Percentiles rank a stretch among this genome's conserved stretches.
Conservation (phyloP, 352 stramenopile species). For the Pythium volutum region DNA sequence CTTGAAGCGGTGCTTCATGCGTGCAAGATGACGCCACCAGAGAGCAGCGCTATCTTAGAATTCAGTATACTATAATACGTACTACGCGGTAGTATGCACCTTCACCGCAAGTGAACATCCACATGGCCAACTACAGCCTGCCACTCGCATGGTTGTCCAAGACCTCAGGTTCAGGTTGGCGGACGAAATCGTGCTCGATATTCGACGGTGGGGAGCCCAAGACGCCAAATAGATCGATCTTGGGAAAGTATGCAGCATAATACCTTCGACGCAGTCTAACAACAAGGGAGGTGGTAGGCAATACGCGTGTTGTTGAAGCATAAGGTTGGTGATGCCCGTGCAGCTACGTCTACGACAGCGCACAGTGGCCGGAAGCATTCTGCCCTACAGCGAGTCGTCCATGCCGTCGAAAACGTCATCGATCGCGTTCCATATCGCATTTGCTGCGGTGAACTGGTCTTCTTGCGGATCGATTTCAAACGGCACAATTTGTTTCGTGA, state of each 20-base stretch:
- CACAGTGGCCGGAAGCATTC: neutral
- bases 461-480: slow-evolving; percentile 56
- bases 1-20: neutral
- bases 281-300: neutral
- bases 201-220: no score
- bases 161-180: no score
- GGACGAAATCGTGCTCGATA: no score
- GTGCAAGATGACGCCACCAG: no score
- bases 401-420: slow-evolving; percentile 63
- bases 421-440: slow-evolving; percentile 67
- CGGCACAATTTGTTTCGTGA: slow-evolving; percentile 48
- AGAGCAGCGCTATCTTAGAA: no score
- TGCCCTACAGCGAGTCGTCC: slow-evolving; percentile 40
- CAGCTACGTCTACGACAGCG: no score
- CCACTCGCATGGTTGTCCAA: neutral
- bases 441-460: slow-evolving; percentile 57
- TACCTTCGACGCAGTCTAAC: neutral
- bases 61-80: no score
- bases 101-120: no score
- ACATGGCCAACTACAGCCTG: no score
- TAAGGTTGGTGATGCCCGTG: no score
- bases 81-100: no score
- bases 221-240: neutral
- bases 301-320: neutral
- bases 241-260: neutral